Base-by-base conservation (phyloP, 2,329 filamentous ascomycete genomes). In the Penicillium rolfsii region DNA sequence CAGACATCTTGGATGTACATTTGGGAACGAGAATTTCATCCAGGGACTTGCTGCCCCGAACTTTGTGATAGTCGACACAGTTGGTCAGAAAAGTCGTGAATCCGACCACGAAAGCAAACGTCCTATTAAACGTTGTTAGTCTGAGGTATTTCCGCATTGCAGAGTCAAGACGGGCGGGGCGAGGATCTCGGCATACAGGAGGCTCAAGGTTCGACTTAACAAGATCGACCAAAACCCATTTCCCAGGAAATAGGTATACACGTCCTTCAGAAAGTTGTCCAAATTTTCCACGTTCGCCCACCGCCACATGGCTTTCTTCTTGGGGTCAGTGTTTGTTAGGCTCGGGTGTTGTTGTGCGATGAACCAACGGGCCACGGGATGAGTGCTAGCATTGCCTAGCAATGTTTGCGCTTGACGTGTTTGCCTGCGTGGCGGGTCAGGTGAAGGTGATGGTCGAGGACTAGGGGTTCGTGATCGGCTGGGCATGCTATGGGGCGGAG, bases 261-360 rank as follows among this genome's bases (percentile, higher is more conserved):
- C 91, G 64, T 90, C 90, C 58, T 87, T 85, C 72, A 97, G 87
- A 74, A 97, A 97, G 69, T 87, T 89, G 76, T 97, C 93, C 56
- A 97, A 81, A 71, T 96, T 95, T 40, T 91, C 87, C 59, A 95
- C 91, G 71, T 97, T 97, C 57, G 91, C 91, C 91, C 93, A 97
- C 77, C 91, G 86, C 89, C 92, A 97, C 81, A 96, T 86, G 3
- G 93, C 93, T 75, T 89, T 90, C 72, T 94, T 90, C 75, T 87
- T 87, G 0, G 87, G 85, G 69, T 86, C 84, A 30, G 82, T 79
- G 55, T 79, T 74, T 19, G 75, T 74, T 45, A 81, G 65, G 28
- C 72, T 75, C 1, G 74, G 68, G 28, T 74, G 69, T 53, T 69
- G 69, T 55, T 69, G 72, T 19, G 71, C 70, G 5, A 67, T 60